Evolutionary conservation across 2,329 filamentous ascomycete species (phyloP), one percentile per base, ranked within the genome.

Genomic region (Ascochyta viciae-villosae): DNA sequence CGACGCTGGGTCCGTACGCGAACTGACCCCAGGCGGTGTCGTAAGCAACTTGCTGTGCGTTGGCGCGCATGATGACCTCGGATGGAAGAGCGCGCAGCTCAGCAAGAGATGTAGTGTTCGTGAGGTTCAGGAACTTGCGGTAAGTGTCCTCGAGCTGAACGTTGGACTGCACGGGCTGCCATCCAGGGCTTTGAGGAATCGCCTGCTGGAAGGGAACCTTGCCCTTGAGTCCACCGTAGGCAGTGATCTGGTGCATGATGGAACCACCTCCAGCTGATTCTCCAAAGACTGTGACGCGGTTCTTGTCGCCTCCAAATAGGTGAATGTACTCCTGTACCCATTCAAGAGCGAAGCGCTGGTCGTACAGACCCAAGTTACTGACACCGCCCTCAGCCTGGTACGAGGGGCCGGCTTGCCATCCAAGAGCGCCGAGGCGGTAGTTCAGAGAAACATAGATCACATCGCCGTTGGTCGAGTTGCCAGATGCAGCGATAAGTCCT

Each of bases 391-490:
- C 66, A 6, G 70, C 67, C 38, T 74, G 66, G 50, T 65, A 75
- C 0, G 66, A 68, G 3, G 74, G 72, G 1, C 76, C 76, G 9
- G 68, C 59, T 31, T 61, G 58, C 56, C 65, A 77, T 16, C 76
- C 76, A 37, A 76, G 60, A 9, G 73, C 74, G 22, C 80, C 80
- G 0, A 82, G 67, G 60, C 80, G 77, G 54, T 82, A 82, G 58
- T 82, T 80, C 27, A 82, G 67, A 13, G 74, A 70, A 1, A 81
- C 76, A 4, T 77, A 76, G 16, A 82, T 73, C 27, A 82, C 68
- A 7, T 79, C 80, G 23, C 76, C 76, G 6, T 68, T 63, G 1
- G 69, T 68, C 4, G 72, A 68, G 29, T 74, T 72, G 49, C 78
- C 75, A 46, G 78, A 81, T 7, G 78, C 76, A 26, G 74, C 70